Conservation (phyloP, 805 yeast species). For the Wickerhamia fluorescens region DNA sequence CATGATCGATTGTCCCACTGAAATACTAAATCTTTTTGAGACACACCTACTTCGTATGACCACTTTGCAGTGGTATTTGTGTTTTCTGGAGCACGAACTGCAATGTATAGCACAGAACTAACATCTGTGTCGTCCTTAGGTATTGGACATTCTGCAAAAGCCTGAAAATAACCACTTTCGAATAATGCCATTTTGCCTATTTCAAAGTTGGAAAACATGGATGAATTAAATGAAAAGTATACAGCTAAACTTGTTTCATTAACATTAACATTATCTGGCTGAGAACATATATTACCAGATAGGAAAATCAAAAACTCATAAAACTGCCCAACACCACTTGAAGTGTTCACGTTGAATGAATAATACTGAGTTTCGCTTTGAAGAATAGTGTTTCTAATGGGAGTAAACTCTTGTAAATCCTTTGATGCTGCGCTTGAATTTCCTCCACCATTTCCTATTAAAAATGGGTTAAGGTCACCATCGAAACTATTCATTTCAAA, state of each 20-base stretch:
- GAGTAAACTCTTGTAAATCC: constrained; percentile 30
- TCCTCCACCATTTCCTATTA: too few species aligned
- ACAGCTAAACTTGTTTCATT: constrained; percentile 26
- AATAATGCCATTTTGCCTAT: constrained; percentile 23
- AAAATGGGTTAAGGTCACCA: not conserved
- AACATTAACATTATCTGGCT: constrained; percentile 14
- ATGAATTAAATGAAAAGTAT: constrained; percentile 31
- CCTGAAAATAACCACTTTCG: constrained; percentile 32
- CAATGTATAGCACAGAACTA: constrained; percentile 23
- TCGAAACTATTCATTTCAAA: constrained; percentile 1
- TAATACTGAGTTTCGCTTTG: constrained; percentile 36
- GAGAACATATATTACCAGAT: constrained; percentile 43
- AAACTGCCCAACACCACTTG: constrained; percentile 38
- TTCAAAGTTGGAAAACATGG: constrained; percentile 24
- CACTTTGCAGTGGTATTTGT: constrained; percentile 35
- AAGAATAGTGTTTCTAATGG: constrained; percentile 27
- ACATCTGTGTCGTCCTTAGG: constrained; percentile 4
- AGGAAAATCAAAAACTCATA: constrained; percentile 43
- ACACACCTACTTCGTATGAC: constrained; percentile 62
- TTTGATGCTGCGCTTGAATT: too few species aligned
- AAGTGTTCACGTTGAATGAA: constrained; percentile 38
- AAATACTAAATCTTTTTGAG: constrained; percentile 54
- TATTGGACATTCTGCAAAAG: constrained; percentile 28
- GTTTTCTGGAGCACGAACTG: constrained; percentile 35
- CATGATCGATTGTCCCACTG: constrained; percentile 61